Evolutionary conservation across 1,139 yeast genomes (phyloP), one percentile per base, ranked within the genome.

Genomic region (Spathaspora sp.): DNA sequence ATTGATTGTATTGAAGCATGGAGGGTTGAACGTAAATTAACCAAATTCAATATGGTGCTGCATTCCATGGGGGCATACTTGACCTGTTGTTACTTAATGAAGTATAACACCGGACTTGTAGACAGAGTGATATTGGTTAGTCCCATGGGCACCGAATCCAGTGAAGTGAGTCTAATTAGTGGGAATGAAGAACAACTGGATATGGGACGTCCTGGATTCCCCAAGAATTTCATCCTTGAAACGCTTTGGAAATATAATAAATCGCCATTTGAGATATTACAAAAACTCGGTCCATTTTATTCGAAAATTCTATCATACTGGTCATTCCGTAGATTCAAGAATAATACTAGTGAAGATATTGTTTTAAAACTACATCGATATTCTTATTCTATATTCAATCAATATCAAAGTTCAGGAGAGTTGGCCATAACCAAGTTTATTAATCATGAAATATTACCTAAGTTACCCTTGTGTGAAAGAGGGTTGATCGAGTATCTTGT

Each of bases 21-120:
- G 78, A 58, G 79, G 26, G 36, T 49, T 2, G 47, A 49, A 24
- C 54, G 72, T 33, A 47, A 58, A 0, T 54, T 73, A 10, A 45
- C 48, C 1, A 48, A 51, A 1, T 72, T 73, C 51, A 65, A 67
- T 42, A 53, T 74, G 7, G 62, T 73, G 38, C 70, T 63, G 29
- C 79, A 74, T 53, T 72, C 78, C 2, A 72, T 74, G 78, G 79
- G 79, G 5, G 78, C 73, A 1, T 74, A 74, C 49, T 55, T 74
- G 25, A 58, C 69, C 9, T 59, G 74, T 44, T 70, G 76, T 51
- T 74, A 73, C 49, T 54, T 72, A 24, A 60, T 73, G 72, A 73
- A 73, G 51, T 71, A 71, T 50, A 68, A 69, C 46, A 56, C 48
- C 18, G 38, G 48, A 4, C 48, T 48, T 1, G 76, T 72, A 1